Percentiles rank a stretch among this genome's conserved stretches.
phyloP scores from a whole-genome alignment of 2,329 filamentous ascomycete species.

The Stagonosporopsis rhizophila region DNA sequence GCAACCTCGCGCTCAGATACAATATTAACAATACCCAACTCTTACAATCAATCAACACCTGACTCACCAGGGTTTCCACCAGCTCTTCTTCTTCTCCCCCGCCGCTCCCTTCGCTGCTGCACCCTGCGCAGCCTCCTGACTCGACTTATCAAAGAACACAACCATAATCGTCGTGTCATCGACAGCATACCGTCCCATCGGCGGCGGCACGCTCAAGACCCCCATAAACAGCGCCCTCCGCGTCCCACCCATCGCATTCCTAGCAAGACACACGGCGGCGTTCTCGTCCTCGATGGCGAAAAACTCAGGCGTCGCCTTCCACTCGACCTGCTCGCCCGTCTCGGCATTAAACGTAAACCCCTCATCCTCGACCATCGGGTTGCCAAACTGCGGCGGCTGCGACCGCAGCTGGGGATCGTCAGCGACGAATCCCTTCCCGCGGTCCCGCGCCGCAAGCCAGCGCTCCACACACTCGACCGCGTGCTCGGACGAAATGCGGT shows the following conservation, averaged over 20 bases:
- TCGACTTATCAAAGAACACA: slow-evolving; percentile 58
- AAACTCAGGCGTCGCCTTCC: slow-evolving; percentile 52
- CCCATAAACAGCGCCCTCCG: slow-evolving; percentile 50
- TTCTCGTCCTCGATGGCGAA: slow-evolving; percentile 62
- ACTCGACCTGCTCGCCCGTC: slow-evolving; percentile 49
- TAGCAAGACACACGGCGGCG: slow-evolving; percentile 59
- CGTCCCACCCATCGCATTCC: slow-evolving; percentile 62
- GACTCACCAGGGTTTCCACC: slow-evolving; percentile 17
- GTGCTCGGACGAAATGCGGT: slow-evolving; percentile 63
- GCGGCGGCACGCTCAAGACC: slow-evolving; percentile 43
- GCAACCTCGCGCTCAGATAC: not conserved
- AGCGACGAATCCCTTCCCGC: slow-evolving; percentile 27
- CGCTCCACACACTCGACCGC: slow-evolving; percentile 64
- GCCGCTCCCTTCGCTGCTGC: not conserved
- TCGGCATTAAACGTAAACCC: slow-evolving; percentile 45
- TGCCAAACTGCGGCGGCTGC: slow-evolving; percentile 18
- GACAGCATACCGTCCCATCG: slow-evolving; percentile 50
- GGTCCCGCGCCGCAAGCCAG: slow-evolving; percentile 59
- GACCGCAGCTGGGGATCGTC: slow-evolving; percentile 24
- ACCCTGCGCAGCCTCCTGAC: slow-evolving; percentile 1
- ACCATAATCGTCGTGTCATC: slow-evolving; percentile 63
- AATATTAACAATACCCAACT: slow-evolving; percentile 2
- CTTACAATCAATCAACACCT: not conserved
- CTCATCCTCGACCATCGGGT: slow-evolving; percentile 32
- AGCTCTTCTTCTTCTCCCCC: slow-evolving; percentile 17